phyloP scores from a whole-genome alignment of 345 rosid species.

The Hypericum androsaemum region DNA sequence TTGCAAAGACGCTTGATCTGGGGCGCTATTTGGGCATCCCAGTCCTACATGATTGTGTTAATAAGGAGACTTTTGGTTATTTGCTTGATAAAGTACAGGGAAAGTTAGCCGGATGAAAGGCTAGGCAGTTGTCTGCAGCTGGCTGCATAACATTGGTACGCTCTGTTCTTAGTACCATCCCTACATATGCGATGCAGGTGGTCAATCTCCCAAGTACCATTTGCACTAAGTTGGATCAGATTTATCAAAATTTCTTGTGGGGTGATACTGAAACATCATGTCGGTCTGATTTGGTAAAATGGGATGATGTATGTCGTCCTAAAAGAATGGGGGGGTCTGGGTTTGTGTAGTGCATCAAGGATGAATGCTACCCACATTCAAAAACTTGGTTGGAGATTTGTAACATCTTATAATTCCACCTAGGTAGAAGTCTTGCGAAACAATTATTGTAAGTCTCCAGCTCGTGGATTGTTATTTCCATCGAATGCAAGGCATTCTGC shows the following conservation, averaged over 20 bases:
- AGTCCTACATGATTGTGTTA: background rate
- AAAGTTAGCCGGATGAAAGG: background rate
- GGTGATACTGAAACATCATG: background rate
- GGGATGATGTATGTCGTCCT: background rate
- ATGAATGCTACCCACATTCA: too few species aligned
- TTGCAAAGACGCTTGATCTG: background rate
- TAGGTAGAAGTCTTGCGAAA: too few species aligned
- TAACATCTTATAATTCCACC: too few species aligned
- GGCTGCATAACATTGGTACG: background rate
- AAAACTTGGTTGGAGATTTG: too few species aligned
- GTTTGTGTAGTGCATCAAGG: too few species aligned
- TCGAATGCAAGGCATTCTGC: too few species aligned
- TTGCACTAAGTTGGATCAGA: background rate
- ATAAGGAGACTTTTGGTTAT: background rate
- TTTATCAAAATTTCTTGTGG: background rate
- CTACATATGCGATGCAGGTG: background rate
- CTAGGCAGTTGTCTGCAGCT: background rate
- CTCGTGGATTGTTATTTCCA: too few species aligned
- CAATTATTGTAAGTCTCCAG: too few species aligned
- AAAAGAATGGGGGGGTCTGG: background rate
- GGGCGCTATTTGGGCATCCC: background rate
- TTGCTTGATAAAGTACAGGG: background rate
- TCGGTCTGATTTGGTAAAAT: background rate
- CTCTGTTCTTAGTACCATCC: background rate
- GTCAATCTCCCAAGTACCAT: background rate